These are phyloP conservation scores for Bertia moriformis DNA, from an alignment of 2,329 filamentous ascomycete genomes.

Conservation along the genomic window DNA sequence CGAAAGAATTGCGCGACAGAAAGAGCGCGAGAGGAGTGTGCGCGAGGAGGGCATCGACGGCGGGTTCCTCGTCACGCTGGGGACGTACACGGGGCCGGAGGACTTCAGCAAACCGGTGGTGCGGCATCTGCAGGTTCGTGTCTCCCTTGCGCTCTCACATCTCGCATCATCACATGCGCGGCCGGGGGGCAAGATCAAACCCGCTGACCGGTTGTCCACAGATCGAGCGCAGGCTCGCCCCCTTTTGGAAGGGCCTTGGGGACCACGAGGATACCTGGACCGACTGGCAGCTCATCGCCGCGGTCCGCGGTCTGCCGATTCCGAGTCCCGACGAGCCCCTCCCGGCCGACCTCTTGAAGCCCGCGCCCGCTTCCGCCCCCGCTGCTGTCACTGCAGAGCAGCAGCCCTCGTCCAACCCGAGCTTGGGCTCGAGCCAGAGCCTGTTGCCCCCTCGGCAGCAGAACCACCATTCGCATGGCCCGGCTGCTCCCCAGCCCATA, in stretches of 20 bases:
- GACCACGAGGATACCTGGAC: constrained; percentile 83
- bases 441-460: constrained; percentile 60
- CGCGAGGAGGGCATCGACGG: constrained; percentile 86
- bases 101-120: constrained; percentile 86
- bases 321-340: constrained; percentile 74
- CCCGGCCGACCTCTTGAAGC: constrained; percentile 44
- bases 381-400: constrained; percentile 30
- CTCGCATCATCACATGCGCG: constrained; percentile 1
- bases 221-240: constrained; percentile 85
- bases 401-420: constrained; percentile 42
- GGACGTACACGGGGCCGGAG: constrained; percentile 80
- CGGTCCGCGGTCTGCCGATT: constrained; percentile 68
- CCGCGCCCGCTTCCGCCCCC: constrained; percentile 24
- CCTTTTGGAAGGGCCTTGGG: constrained; percentile 87
- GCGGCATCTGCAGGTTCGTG: constrained; percentile 70
- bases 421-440: constrained; percentile 70
- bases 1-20: constrained; percentile 59
- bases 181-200: not conserved
- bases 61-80: constrained; percentile 84
- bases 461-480: too few species aligned
- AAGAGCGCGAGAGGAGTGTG: constrained; percentile 82
- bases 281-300: constrained; percentile 87
- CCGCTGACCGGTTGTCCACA: constrained; percentile 19
- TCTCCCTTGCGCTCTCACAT: not conserved
- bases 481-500: too few species aligned